Percentiles rank a stretch among this genome's conserved stretches.
phyloP scores from a whole-genome alignment of 305 asterid species.

The Ilex paraguariensis region DNA sequence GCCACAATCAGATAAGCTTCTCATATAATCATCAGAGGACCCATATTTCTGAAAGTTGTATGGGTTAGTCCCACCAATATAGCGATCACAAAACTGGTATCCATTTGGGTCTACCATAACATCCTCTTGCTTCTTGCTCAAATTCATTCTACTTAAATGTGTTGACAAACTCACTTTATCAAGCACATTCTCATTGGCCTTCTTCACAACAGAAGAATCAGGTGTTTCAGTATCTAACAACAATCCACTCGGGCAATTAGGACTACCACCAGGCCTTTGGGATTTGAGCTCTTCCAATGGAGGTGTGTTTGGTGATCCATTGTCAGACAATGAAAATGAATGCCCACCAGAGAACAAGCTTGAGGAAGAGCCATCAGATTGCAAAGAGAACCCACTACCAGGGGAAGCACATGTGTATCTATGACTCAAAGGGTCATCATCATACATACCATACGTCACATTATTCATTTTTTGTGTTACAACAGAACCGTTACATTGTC shows the following conservation, averaged over 20 bases:
- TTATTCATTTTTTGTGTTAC: slow-evolving; percentile 23
- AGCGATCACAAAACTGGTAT: slow-evolving; percentile 27
- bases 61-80: slow-evolving; percentile 16
- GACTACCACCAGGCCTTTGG: slow-evolving; percentile 24
- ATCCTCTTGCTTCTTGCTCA: slow-evolving; percentile 39
- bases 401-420: slow-evolving; percentile 47
- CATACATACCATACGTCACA: slow-evolving; percentile 23
- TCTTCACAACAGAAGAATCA: slow-evolving; percentile 13
- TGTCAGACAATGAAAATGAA: slow-evolving; percentile 46
- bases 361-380: slow-evolving; percentile 61
- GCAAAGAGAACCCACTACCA: slow-evolving; percentile 52
- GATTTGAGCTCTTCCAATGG: slow-evolving; percentile 37
- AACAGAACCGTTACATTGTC: slow-evolving; percentile 11
- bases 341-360: slow-evolving; percentile 49
- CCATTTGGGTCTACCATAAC: slow-evolving; percentile 20
- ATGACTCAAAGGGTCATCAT: slow-evolving; percentile 34
- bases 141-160: slow-evolving; percentile 40
- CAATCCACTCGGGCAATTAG: slow-evolving; percentile 18
- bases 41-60: slow-evolving; percentile 24
- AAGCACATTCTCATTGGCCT: slow-evolving; percentile 17
- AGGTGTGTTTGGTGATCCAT: slow-evolving; percentile 50
- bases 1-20: slow-evolving; percentile 18
- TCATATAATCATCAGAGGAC: too few species aligned
- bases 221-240: slow-evolving; percentile 22
- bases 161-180: slow-evolving; percentile 40